These are phyloP conservation scores for Fusarium avenaceum DNA, from an alignment of 2,329 filamentous ascomycete genomes.

Conservation along the genomic window DNA sequence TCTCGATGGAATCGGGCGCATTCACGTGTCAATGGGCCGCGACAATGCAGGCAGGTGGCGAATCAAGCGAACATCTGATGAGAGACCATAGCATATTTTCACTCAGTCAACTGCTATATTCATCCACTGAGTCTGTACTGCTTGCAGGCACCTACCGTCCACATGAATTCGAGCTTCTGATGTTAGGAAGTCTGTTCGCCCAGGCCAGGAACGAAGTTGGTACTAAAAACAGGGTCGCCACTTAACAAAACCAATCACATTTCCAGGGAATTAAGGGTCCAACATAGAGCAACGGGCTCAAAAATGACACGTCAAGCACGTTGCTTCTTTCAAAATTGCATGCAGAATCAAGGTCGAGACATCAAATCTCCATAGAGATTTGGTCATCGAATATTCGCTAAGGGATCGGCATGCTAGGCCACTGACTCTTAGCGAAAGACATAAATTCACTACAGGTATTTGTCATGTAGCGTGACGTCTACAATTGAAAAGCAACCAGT, in stretches of 20 bases:
- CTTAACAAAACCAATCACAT: constrained; percentile 12
- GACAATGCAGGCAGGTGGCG: constrained; percentile 60
- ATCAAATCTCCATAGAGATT: constrained; percentile 3
- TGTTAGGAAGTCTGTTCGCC: background rate
- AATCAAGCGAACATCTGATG: constrained; percentile 48
- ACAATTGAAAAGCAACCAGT: background rate
- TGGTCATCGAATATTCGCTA: background rate
- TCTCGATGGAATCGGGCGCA: constrained; percentile 54
- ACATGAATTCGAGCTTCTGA: background rate
- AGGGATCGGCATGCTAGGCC: background rate
- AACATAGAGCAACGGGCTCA: constrained; percentile 4
- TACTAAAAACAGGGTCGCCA: constrained; percentile 7
- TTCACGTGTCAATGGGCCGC: constrained; percentile 54
- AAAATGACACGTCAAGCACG: constrained; percentile 6
- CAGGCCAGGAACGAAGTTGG: constrained; percentile 9
- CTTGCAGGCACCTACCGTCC: no score
- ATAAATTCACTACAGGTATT: background rate
- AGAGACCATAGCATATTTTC: constrained; percentile 38
- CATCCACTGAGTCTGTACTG: background rate
- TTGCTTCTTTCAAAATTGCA: constrained; percentile 13
- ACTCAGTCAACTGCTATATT: constrained; percentile 1
- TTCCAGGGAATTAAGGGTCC: constrained; percentile 16
- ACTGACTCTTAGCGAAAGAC: background rate
- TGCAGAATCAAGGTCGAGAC: constrained; percentile 8
- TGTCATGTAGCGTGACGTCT: background rate